Base-by-base conservation (phyloP, 2,329 filamentous ascomycete genomes). In the Tolypocladium album region DNA sequence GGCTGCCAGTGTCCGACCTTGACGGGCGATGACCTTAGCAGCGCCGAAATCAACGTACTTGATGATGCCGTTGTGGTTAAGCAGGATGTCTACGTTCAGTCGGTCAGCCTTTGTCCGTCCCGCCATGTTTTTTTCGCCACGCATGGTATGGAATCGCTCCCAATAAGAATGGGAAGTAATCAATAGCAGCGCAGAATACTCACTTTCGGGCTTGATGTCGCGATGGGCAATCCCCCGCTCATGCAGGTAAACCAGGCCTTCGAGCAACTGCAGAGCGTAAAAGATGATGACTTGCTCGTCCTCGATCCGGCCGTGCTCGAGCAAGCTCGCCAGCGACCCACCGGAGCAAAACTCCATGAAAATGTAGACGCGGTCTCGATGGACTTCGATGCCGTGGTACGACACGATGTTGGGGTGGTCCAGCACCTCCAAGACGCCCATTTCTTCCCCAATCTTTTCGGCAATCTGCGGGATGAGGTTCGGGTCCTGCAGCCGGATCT, bases 331-430 rank as follows among this genome's bases (percentile, higher is more conserved):
- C 56, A 99, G 80, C 20, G 93, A 97, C 24, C 94, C 94, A 58
- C 94, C 93, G 5, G 92, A 95, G 74, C 94, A 99, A 75, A 96
- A 97, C 74, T 99, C 94, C 94, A 99, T 99, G 72, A 99, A 99
- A 66, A 99, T 97, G 75, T 97, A 99, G n/a, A 99, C 94, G 71
- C 96, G 94, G 79, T 99, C 94, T 64, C 94, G 86, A 75, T 99
- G 94, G 3, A 97, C 94, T 74, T 99, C 94, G 69, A 99, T 97
- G 61, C 94, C 94, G 70, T 94, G 94, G 75, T 99, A 99, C 12
- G 92, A 93, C 27, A 99, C 95, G 62, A 99, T 90, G 71, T 99
- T 99, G 27, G 94, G 94, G 71, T 99, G 94, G 69, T 99, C 92
- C 55, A 99, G 82, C 1, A 97, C 89, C 74, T 97, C 93, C 56